Base-by-base conservation (phyloP, 192 early-diverging fungal genomes). In the Linnemannia elongata region DNA sequence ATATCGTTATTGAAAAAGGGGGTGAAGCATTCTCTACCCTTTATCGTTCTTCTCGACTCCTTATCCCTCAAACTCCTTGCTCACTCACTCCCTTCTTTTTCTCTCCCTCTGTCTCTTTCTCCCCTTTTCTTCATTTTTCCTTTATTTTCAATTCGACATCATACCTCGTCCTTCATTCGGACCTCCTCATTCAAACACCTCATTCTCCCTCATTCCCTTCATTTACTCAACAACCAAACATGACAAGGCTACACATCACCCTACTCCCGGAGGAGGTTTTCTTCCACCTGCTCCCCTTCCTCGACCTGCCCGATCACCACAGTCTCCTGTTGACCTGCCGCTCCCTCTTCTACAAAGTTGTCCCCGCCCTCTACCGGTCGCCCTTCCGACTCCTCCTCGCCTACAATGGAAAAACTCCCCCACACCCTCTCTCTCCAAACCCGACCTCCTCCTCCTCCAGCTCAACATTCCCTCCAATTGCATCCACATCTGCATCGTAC, bases 301-400 rank as follows among this genome's bases (percentile, higher is more conserved):
- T 86, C 0, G 78, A 80, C 75, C 57, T 81, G 1, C 71, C 84
- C 7, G 84, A 86, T 74, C 75, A 86, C n/a, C 84, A 81, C 75
- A 86, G 71, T 68, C 75, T 86, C 2, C 79, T 86, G n/a, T 49
- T 86, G n/a, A 81, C 79, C 52, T 86, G 84, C 35, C 57, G 60
- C 36, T 18, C 38, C 27, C 79, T 86, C 71, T 86, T 86, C 45
- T 7, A 41, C 27, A 80, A 68, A 9, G 72, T 75, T 47, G 84
- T 81, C 33, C 84, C 84, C 6, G 47, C 30, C 10, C 79, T 86
- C 33, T 86, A 86, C 27, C 78, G 79, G 6, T 86, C 84, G 3
- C 84, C 84, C 35, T 86, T 86, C 63, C 68, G 75, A 36, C 79
- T 79, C 57, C 63, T 86, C n/a, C 41, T 77, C 4, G 57, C 66